Base-by-base conservation (phyloP, 306 rosid species). In the Phaseolus lunatus region DNA sequence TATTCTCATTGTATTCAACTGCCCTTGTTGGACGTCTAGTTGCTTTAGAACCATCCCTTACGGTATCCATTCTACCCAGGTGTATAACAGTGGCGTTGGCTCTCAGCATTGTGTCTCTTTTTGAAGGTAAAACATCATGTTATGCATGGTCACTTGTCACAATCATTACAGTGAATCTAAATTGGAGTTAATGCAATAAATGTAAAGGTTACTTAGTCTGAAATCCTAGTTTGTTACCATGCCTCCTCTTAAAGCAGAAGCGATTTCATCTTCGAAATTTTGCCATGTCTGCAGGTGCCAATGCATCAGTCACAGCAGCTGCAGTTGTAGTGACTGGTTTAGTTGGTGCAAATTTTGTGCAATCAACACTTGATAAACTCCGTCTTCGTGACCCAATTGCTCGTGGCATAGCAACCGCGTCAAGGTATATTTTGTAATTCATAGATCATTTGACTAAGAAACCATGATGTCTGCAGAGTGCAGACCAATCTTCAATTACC, bases 321-420 rank as follows among this genome's bases (percentile, higher is more conserved):
- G 89, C 65, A 16, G 94, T 90, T 20, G 96, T 92, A 4, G 78
- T 85, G 29, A 92, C 97, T 73, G 97, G 96, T 53, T 81, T 90
- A 45, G 88, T 89, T 57, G 97, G 97, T 78, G 97, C 97, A 50
- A 93, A 90, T 78, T 93, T 93, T 85, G 96, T 86, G 75, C 96
- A 86, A 83, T 86, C 88, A 70, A 77, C 90, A 9, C 92, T 90
- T 19, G 93, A 90, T 80, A 90, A 86, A 70, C 83, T 92, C 59
- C 79, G 82, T 33, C 88, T 92, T 48, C 91, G 87, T 6, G 97
- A 92, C 75, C 97, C 97, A 45, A 92, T 92, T 43, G 96, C 96
- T 56, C 89, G 96, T 37, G 97, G 97, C 45, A 90, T 92, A 73
- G 97, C 97, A 76, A 85, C 97, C 65, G 97, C 97, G 67, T 92